phyloP scores from a whole-genome alignment of 768 basidiomycete genomes.

The Amanita pallidorosea region DNA sequence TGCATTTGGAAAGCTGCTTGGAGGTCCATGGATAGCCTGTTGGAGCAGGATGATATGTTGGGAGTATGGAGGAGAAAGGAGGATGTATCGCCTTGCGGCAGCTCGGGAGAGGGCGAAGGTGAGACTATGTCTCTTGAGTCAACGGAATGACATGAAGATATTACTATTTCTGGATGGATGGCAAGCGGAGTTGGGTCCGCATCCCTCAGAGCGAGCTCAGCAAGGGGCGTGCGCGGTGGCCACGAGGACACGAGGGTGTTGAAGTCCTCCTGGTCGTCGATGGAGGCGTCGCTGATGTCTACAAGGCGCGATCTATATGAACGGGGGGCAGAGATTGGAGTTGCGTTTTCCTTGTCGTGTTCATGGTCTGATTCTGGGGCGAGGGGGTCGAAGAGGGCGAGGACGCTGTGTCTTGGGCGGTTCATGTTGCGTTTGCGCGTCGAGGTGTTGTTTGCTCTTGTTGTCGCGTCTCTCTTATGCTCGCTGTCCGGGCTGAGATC shows the following conservation, averaged over 20 bases:
- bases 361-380: constrained; percentile 14
- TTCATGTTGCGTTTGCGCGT: constrained; percentile 5
- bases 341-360: constrained; percentile 38
- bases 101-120: neutral
- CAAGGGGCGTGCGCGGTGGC: constrained; percentile 25
- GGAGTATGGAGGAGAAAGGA: constrained; percentile 2
- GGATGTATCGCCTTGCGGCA: neutral
- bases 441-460: constrained; percentile 23
- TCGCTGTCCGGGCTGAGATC: constrained; percentile 39
- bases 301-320: constrained; percentile 29
- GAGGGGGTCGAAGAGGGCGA: constrained; percentile 43
- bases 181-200: constrained; percentile 23
- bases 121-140: neutral
- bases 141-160: neutral
- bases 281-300: constrained; percentile 39
- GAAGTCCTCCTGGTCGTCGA: constrained; percentile 21
- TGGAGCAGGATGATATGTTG: constrained; percentile 12
- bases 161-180: constrained; percentile 4
- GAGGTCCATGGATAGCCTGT: constrained; percentile 34
- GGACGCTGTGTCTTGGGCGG: constrained; percentile 35
- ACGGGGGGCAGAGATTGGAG: constrained; percentile 21
- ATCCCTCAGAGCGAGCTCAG: constrained; percentile 20
- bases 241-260: constrained; percentile 16
- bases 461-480: constrained; percentile 23
- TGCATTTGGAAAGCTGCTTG: constrained; percentile 38